A percentile compares a stretch with the other conserved stretches of the same genome.
These are phyloP conservation scores for Taiozyma sp. DNA, from an alignment of 1,139 yeast genomes.

Conservation along the genomic window DNA sequence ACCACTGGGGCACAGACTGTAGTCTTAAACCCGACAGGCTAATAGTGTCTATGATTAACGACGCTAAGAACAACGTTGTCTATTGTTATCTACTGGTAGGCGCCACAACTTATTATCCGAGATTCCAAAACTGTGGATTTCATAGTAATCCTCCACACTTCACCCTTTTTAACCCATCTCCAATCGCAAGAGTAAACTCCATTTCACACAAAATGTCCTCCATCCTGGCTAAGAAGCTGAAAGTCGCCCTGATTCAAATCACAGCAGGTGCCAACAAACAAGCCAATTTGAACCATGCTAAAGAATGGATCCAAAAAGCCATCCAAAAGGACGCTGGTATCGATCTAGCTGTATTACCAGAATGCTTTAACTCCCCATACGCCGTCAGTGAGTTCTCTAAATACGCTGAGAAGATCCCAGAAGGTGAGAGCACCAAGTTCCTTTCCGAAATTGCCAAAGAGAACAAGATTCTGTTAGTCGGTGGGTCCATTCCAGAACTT, in stretches of 20 bases:
- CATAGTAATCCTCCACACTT: neutral
- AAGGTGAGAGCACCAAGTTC: slow-evolving; percentile 61
- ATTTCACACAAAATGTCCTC: slow-evolving; percentile 8
- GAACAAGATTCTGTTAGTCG: slow-evolving; percentile 59
- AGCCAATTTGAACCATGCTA: slow-evolving; percentile 53
- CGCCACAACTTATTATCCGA: neutral
- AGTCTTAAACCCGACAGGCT: too few relatives aligned
- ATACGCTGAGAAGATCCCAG: slow-evolving; percentile 72
- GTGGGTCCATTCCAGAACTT: slow-evolving; percentile 88
- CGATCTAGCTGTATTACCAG: slow-evolving; percentile 47
- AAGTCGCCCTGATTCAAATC: slow-evolving; percentile 73
- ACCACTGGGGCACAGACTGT: too few relatives aligned
- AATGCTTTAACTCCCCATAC: slow-evolving; percentile 95
- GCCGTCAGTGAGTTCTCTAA: slow-evolving; percentile 80
- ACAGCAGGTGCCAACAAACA: slow-evolving; percentile 68
- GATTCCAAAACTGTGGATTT: neutral
- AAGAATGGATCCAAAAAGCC: slow-evolving; percentile 50
- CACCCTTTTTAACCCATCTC: neutral
- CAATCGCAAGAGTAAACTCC: neutral
- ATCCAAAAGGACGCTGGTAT: slow-evolving; percentile 30
- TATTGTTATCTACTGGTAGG: neutral
- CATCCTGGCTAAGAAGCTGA: slow-evolving; percentile 31
- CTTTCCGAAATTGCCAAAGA: slow-evolving; percentile 60
- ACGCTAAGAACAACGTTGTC: neutral
- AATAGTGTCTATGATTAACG: too few relatives aligned